Percentiles rank a stretch among this genome's conserved stretches.
These are phyloP conservation scores for Deakozyma indianensis DNA, from an alignment of 805 yeast genomes.

Conservation along the genomic window DNA sequence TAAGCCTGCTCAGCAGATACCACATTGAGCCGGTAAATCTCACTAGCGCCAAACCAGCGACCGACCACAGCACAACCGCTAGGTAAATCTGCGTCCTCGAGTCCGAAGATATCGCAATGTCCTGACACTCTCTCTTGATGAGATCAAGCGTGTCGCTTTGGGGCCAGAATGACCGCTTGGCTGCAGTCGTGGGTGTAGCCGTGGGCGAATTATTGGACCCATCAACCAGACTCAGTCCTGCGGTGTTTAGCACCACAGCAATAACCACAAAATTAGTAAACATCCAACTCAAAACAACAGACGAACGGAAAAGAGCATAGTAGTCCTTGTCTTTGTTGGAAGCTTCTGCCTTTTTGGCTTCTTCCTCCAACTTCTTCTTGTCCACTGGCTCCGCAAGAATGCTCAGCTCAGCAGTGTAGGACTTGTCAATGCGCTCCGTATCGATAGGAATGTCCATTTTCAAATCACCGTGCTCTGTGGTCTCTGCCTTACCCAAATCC, in stretches of 20 bases:
- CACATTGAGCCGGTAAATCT: slow-evolving; percentile 62
- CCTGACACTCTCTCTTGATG: slow-evolving; percentile 11
- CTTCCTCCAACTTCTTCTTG: slow-evolving; percentile 22
- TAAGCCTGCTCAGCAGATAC: slow-evolving; percentile 31
- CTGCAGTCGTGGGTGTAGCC: slow-evolving; percentile 20
- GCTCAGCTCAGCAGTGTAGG: slow-evolving; percentile 52
- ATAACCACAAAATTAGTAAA: slow-evolving; percentile 69
- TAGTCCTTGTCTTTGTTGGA: slow-evolving; percentile 55
- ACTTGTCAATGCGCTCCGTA: slow-evolving; percentile 57
- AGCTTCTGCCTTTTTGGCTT: slow-evolving; percentile 21
- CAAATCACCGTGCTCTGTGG: slow-evolving; percentile 48
- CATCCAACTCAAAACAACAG: slow-evolving; percentile 84
- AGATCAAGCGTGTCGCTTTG: slow-evolving; percentile 2
- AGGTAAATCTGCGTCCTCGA: slow-evolving; percentile 36
- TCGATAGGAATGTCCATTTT: slow-evolving; percentile 67
- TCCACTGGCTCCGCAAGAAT: slow-evolving; percentile 28
- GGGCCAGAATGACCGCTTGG: slow-evolving; percentile 12
- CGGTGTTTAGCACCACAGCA: slow-evolving; percentile 73
- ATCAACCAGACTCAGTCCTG: slow-evolving; percentile 40
- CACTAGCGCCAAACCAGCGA: slow-evolving; percentile 77
- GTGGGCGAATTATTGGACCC: slow-evolving; percentile 8
- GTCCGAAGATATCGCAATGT: slow-evolving; percentile 20
- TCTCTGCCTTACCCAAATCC: slow-evolving; percentile 76
- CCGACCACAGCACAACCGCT: slow-evolving; percentile 82
- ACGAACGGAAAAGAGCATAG: slow-evolving; percentile 79